Percentiles rank a stretch among this genome's conserved stretches.
Evolutionary conservation across 495 filamentous ascomycete genomes (phyloP).

Genomic region (Astrocystis sublimbata): DNA sequence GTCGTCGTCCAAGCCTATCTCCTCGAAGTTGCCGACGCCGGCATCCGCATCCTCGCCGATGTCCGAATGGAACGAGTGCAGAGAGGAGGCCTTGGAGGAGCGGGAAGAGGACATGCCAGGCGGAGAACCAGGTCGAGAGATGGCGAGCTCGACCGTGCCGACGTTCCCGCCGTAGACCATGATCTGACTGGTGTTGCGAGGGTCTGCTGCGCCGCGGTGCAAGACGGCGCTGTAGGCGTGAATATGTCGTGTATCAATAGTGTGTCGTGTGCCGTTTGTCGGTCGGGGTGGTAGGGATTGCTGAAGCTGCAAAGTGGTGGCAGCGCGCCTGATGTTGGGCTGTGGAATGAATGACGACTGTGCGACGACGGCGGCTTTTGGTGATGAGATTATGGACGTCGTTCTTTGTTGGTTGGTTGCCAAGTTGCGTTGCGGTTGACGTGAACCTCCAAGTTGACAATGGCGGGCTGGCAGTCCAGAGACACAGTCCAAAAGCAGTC

Average conservation of each 20-base stretch:
- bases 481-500: background rate
- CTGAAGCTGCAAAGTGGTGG: background rate
- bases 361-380: background rate
- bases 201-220: background rate
- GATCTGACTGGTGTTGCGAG: slow-evolving; percentile 51
- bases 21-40: slow-evolving; percentile 84
- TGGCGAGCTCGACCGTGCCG: slow-evolving; percentile 45
- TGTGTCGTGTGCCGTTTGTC: background rate
- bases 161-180: slow-evolving; percentile 51
- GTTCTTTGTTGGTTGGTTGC: background rate
- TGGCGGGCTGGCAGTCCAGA: background rate
- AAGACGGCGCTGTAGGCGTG: slow-evolving; percentile 1
- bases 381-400: background rate
- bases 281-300: background rate
- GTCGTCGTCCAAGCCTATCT: slow-evolving; percentile 84
- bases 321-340: background rate
- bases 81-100: slow-evolving; percentile 88
- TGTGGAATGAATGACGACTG: background rate
- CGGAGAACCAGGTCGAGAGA: slow-evolving; percentile 69
- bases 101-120: slow-evolving; percentile 79
- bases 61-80: slow-evolving; percentile 73
- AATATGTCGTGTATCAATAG: background rate
- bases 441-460: background rate
- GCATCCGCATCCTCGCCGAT: slow-evolving; percentile 59
- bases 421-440: background rate